These are phyloP conservation scores for Blastobotrys arbuscula DNA, from an alignment of 1,139 yeast genomes.

Conservation along the genomic window DNA sequence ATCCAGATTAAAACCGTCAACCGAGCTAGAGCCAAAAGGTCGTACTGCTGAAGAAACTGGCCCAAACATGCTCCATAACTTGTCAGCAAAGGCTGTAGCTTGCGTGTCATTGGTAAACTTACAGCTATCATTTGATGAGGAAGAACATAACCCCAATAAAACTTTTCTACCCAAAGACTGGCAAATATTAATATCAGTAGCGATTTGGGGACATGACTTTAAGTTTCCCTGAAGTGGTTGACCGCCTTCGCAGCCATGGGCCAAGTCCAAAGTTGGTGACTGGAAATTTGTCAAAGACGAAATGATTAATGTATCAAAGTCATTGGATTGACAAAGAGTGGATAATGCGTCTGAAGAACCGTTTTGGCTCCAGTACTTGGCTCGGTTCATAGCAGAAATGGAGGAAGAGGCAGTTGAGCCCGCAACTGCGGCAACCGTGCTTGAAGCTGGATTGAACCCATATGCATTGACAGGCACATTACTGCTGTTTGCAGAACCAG, in stretches of 20 bases:
- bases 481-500: not conserved
- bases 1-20: slow-evolving; percentile 70
- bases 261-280: slow-evolving; percentile 19
- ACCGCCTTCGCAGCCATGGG: slow-evolving; percentile 44
- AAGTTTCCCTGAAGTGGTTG: slow-evolving; percentile 27
- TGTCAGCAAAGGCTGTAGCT: slow-evolving; percentile 64
- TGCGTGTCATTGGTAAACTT: slow-evolving; percentile 48
- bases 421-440: not conserved
- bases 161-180: slow-evolving; percentile 67
- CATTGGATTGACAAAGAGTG: slow-evolving; percentile 50
- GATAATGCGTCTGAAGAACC: slow-evolving; percentile 52
- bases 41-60: slow-evolving; percentile 60
- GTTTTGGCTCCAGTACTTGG: slow-evolving; percentile 93
- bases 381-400: slow-evolving; percentile 40
- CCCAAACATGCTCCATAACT: slow-evolving; percentile 82
- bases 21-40: slow-evolving; percentile 64
- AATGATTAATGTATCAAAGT: slow-evolving; percentile 43
- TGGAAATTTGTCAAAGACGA: slow-evolving; percentile 50
- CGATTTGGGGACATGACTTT: slow-evolving; percentile 35
- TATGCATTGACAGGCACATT: not conserved
- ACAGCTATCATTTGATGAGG: not conserved
- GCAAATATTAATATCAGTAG: slow-evolving; percentile 75
- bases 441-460: not conserved
- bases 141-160: slow-evolving; percentile 50
- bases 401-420: not conserved